phyloP scores from a whole-genome alignment of 495 filamentous ascomycete species.

The Podospora appendiculata region DNA sequence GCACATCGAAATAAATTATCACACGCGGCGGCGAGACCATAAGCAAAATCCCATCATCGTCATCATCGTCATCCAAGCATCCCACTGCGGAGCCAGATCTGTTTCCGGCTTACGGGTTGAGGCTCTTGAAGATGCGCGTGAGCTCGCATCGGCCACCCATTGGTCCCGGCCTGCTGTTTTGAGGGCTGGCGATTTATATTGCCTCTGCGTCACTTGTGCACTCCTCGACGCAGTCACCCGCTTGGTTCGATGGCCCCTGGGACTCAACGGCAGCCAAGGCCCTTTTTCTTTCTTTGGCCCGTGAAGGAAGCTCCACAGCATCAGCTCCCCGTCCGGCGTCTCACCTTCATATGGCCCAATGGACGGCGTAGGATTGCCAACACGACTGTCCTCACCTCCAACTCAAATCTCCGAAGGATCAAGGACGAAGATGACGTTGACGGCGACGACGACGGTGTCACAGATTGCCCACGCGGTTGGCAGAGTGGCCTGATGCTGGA shows the following conservation, averaged over 20 bases:
- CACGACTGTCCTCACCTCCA: no score
- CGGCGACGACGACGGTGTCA: no score
- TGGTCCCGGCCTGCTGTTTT: slow-evolving; percentile 4
- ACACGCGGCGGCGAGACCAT: background rate
- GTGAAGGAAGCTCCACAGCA: slow-evolving; percentile 1
- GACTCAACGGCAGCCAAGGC: background rate
- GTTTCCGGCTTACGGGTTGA: background rate
- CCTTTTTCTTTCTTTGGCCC: slow-evolving; percentile 1
- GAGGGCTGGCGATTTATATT: slow-evolving; percentile 6
- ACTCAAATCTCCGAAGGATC: no score
- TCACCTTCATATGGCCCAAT: slow-evolving; percentile 2
- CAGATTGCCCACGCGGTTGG: no score
- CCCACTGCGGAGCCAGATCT: background rate
- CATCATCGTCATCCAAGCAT: background rate
- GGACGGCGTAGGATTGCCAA: background rate
- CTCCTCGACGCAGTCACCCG: background rate
- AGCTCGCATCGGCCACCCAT: background rate
- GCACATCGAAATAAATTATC: background rate
- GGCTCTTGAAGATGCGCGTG: background rate
- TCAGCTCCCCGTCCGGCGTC: slow-evolving; percentile 6
- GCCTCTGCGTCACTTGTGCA: slow-evolving; percentile 1
- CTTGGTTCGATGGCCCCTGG: background rate
- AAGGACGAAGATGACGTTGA: no score
- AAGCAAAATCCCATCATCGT: background rate
- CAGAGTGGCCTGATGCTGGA: background rate